Percentiles rank a stretch among this genome's conserved stretches.
These are phyloP conservation scores for Solanum hybrid DNA, from an alignment of 305 asterid species.

Conservation along the genomic window DNA sequence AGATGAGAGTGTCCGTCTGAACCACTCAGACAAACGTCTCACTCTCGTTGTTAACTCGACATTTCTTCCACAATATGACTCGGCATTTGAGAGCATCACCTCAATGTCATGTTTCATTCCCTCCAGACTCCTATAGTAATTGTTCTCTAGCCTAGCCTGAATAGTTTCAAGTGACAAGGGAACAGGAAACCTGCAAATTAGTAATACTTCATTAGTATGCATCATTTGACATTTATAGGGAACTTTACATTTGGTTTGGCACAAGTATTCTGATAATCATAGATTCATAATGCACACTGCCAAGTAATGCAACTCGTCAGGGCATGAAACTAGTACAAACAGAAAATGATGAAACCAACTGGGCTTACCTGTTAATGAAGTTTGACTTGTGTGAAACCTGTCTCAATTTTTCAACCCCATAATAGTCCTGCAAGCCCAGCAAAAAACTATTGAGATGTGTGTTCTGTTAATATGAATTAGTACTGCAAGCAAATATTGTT, in stretches of 20 bases:
- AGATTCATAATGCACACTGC: not conserved
- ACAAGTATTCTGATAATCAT: not conserved
- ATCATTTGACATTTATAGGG: not conserved
- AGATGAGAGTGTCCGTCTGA: conserved; percentile 41
- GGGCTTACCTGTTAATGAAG: conserved; percentile 58
- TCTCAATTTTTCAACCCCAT: conserved; percentile 64
- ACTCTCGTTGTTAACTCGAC: conserved; percentile 42
- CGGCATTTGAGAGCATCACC: conserved; percentile 70
- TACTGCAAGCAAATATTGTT: not conserved
- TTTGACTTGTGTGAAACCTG: conserved; percentile 59
- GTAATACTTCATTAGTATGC: not conserved
- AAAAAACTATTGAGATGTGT: conserved; percentile 6
- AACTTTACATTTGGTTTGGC: not conserved
- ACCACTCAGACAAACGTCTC: conserved; percentile 71
- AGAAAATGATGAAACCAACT: not conserved
- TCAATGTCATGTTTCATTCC: conserved; percentile 70
- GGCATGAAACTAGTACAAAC: not conserved
- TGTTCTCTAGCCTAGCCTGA: conserved; percentile 61
- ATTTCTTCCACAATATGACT: conserved; percentile 48
- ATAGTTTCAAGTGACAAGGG: conserved; percentile 75
- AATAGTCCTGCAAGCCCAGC: conserved; percentile 56
- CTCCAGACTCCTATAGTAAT: conserved; percentile 77
- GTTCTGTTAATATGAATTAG: conserved; percentile 3
- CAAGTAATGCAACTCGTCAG: not conserved
- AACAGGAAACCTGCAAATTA: conserved; percentile 72